Base-by-base conservation (phyloP, 176 grass and related monocot species). In the Cenchrus fungigraminus region DNA sequence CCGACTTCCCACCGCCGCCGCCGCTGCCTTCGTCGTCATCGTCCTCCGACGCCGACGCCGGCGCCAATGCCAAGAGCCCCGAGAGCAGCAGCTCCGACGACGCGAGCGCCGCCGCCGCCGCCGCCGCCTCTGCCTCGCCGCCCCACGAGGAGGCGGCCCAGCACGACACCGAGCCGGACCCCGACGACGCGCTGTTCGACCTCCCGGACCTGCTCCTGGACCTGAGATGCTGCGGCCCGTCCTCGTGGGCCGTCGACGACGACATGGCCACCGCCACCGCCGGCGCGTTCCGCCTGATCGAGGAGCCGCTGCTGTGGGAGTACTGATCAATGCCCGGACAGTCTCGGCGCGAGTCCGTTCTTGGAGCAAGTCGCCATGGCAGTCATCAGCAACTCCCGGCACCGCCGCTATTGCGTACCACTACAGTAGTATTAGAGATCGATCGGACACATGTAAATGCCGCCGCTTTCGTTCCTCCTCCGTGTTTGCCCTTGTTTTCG, bases 161-260 rank as follows among this genome's bases (percentile, higher is more conserved):
- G 2, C 46, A 68, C 19, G 57, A 13, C 37, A 61, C 28, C 0
- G 78, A 40, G 64, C 45, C 82, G 22, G 72, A 47, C 65, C 58
- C 78, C 15, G 93, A 98, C n/a, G 93, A 91, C 1, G 83, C 87
- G 9, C 58, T 98, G 63, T 97, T 97, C 76, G 94, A 94, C 83
- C 90, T 97, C 25, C 94, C 94, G 17, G 94, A 97, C 86, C 90
- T 97, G 65, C 85, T 97, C 16, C 84, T 94, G n/a, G 93, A 98
- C 87, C 79, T 98, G 83, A 89, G 91, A 86, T 88, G 91, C 76
- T 82, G 89, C 76, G 79, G 83, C 44, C 75, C 88, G 11, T 87
- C 91, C 4, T 29, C 91, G 5, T 89, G 87, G 94, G 82, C 60
- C 63, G 86, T 89, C 65, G 84, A 90, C 68, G 83, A 88, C 34